Evolutionary conservation across 1,284 basidiomycete genomes (phyloP), one percentile per base, ranked within the genome.

Genomic region (Somion occarium): DNA sequence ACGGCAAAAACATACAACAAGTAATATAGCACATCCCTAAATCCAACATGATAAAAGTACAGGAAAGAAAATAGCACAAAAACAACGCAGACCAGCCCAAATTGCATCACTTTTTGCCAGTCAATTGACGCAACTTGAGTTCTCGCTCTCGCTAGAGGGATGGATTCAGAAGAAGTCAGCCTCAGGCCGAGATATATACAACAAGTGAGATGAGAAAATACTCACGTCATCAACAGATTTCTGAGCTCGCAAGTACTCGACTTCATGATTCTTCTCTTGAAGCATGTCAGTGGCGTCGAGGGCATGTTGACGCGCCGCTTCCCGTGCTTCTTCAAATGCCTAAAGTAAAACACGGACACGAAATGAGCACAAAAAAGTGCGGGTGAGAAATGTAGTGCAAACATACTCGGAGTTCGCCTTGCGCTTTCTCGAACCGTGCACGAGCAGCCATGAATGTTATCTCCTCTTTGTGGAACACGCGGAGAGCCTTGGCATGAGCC

Each of bases 231-330:
- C 79, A 2, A 75, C 73, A n/a, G 70, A 70, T 57, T 75, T 75
- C 62, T 73, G 71, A 19, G 67, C 64, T 26, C 79, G 64, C 51
- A 82, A 55, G 43, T 68, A 67, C 51, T 82, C 78, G 0, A 83
- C 71, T 62, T 82, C 79, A 43, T 71, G 67, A 25, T 71, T 69
- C 69, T 82, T 82, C 52, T 76, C 73, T 57, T 76, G 73, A 53
- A 81, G 64, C 58, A 67, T 71, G 53, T 78, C 74, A 1, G 75
- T 81, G 1, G 72, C 69, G 48, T 75, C 71, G 38, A 64, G 65
- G 0, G 76, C 75, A 38, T 72, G 73, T 7, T 68, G 63, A 12
- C 75, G 66, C 7, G 73, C 64, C 1, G 67, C 67, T 30, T 79
- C 78, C 7, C 81, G 64, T 1, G 69, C 61, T 43, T 79, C 75